A percentile compares a stretch with the other conserved stretches of the same genome.
phyloP scores from a whole-genome alignment of 345 rosid species.

The Geranium rotundifolium region DNA sequence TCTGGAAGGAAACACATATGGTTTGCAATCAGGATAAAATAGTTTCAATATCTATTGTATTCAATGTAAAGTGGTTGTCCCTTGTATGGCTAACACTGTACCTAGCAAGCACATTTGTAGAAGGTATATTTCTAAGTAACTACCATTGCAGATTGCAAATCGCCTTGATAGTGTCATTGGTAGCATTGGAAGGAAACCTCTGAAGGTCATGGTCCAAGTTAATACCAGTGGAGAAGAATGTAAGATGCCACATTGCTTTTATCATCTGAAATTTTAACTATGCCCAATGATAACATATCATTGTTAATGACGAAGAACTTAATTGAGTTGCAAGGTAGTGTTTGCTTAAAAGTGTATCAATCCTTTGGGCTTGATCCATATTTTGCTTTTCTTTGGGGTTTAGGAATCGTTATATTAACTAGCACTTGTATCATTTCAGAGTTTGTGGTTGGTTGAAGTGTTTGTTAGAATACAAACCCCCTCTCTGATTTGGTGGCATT shows the following conservation, averaged over 20 bases:
- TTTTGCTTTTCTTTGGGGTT: not conserved
- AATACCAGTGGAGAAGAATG: slow-evolving; percentile 98
- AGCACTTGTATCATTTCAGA: not conserved
- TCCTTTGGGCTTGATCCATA: not conserved
- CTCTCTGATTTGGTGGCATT: not conserved
- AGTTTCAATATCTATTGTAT: not conserved
- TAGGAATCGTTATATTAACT: not conserved
- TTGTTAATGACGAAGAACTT: too few relatives aligned
- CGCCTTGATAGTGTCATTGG: slow-evolving; percentile 63
- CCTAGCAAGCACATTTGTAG: too few relatives aligned
- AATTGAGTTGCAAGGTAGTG: not conserved
- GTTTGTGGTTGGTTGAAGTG: not conserved
- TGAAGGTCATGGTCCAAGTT: slow-evolving; percentile 83
- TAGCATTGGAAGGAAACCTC: slow-evolving; percentile 60
- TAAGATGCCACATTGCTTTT: slow-evolving; percentile 21
- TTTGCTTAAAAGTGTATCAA: not conserved
- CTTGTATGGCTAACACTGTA: not conserved
- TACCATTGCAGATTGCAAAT: slow-evolving; percentile 59
- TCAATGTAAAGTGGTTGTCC: not conserved
- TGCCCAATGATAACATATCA: too few relatives aligned
- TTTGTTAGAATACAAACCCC: not conserved
- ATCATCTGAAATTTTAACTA: too few relatives aligned
- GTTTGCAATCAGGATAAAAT: not conserved
- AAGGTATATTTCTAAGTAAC: too few relatives aligned
- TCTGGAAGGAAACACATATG: not conserved